phyloP scores from a whole-genome alignment of 345 rosid genomes.

The Salix exigua region DNA sequence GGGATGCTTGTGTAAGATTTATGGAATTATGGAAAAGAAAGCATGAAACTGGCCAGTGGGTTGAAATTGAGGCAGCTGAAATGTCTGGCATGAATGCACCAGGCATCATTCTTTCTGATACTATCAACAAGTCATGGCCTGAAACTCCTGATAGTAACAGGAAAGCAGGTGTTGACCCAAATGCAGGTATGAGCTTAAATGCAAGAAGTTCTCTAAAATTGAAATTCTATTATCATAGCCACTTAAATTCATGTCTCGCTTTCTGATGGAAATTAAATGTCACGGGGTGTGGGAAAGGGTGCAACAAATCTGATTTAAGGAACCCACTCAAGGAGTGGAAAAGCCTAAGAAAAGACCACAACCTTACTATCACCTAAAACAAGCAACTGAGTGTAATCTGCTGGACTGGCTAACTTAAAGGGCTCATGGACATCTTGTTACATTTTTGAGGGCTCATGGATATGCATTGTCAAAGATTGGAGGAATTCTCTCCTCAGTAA shows the following conservation, averaged over 20 bases:
- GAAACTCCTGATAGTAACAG: constrained; percentile 51
- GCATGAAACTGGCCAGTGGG: constrained; percentile 92
- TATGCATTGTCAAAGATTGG: too few relatives aligned
- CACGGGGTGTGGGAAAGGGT: neutral
- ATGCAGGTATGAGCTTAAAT: constrained; percentile 32
- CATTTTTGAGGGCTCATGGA: neutral
- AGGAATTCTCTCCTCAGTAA: too few relatives aligned
- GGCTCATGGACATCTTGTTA: neutral
- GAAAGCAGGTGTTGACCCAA: constrained; percentile 33
- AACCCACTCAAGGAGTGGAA: neutral
- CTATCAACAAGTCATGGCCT: constrained; percentile 47
- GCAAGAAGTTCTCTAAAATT: neutral
- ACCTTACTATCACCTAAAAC: neutral
- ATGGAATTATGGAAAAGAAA: constrained; percentile 86
- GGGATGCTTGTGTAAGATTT: constrained; percentile 84
- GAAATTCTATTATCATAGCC: neutral
- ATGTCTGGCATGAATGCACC: constrained; percentile 52
- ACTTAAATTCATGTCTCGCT: neutral
- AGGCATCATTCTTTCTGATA: constrained; percentile 57
- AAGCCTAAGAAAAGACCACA: neutral
- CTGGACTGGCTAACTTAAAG: neutral
- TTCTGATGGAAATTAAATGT: neutral
- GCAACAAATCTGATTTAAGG: neutral
- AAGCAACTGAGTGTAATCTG: neutral
- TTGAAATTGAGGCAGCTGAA: constrained; percentile 79